Evolutionary conservation across 176 grass and related monocot genomes (phyloP).

Genomic region (Saccharum spontaneum): DNA sequence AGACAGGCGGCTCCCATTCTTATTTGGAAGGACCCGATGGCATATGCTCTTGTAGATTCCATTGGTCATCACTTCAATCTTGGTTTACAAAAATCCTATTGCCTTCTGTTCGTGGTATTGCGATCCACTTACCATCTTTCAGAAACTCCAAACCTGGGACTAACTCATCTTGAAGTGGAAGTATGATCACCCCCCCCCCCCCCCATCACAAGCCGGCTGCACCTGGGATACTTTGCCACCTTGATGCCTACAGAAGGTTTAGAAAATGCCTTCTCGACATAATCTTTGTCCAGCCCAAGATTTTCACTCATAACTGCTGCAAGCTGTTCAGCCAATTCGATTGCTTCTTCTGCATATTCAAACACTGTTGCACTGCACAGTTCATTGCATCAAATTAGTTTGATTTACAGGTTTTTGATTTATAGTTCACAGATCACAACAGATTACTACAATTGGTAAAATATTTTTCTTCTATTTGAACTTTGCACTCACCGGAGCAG

Average conservation of each 20-base stretch:
- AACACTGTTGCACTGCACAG: slow-evolving; percentile 41
- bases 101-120: slow-evolving; percentile 52
- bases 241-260: slow-evolving; percentile 60
- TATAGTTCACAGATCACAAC: background rate
- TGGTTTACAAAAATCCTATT: slow-evolving; percentile 63
- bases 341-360: slow-evolving; percentile 46
- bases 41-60: slow-evolving; percentile 68
- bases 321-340: slow-evolving; percentile 53
- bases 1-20: slow-evolving; percentile 58
- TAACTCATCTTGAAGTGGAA: slow-evolving; percentile 54
- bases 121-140: slow-evolving; percentile 61
- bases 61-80: slow-evolving; percentile 67
- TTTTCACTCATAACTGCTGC: slow-evolving; percentile 61
- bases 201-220: slow-evolving; percentile 52
- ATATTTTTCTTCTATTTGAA: background rate
- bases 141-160: slow-evolving; percentile 71
- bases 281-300: slow-evolving; percentile 60
- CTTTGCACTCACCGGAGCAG: slow-evolving; percentile 42
- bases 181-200: slow-evolving; percentile 45
- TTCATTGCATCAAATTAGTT: slow-evolving; percentile 34
- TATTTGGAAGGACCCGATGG: slow-evolving; percentile 50
- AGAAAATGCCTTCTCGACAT: slow-evolving; percentile 54
- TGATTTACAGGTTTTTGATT: slow-evolving; percentile 8
- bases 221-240: slow-evolving; percentile 67
- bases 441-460: background rate